Percentiles rank a stretch among this genome's conserved stretches.
Conservation (phyloP, 2,329 filamentous ascomycete species). For the Sporothrix phasma region DNA sequence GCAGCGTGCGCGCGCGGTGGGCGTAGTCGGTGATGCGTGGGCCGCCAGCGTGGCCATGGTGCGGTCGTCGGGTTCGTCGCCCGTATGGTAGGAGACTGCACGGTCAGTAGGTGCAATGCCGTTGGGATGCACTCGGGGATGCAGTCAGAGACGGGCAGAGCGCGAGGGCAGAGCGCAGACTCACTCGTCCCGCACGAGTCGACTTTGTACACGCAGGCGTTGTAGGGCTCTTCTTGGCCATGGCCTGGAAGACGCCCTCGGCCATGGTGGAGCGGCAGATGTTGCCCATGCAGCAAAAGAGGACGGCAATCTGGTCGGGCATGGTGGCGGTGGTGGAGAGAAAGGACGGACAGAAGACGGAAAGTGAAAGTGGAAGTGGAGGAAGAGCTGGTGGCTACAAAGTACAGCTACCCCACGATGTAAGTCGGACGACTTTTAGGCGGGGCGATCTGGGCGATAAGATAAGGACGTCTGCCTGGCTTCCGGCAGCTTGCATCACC, state of each 20-base stretch:
- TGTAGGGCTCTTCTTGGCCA: conserved; percentile 53
- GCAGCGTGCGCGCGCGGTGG: conserved; percentile 63
- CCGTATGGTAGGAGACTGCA: conserved; percentile 68
- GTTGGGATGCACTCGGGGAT: too few relatives aligned
- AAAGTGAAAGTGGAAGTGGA: background rate
- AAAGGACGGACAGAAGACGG: background rate
- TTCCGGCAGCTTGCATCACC: background rate
- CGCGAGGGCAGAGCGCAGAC: background rate
- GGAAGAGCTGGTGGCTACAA: too few relatives aligned
- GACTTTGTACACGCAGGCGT: conserved; percentile 52
- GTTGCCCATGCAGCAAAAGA: conserved; percentile 96
- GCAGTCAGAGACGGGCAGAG: too few relatives aligned
- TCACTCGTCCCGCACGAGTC: conserved; percentile 74
- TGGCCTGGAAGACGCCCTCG: conserved; percentile 77
- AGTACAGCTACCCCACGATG: background rate
- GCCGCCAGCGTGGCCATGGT: conserved; percentile 68
- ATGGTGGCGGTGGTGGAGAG: conserved; percentile 16
- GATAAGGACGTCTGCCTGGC: background rate
- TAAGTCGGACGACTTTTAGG: background rate
- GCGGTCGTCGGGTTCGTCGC: conserved; percentile 66
- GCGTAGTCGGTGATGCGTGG: conserved; percentile 67
- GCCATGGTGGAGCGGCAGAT: conserved; percentile 94
- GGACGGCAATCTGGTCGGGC: conserved; percentile 49
- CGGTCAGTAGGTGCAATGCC: too few relatives aligned
- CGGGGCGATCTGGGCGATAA: background rate